Percentiles rank a stretch among this genome's conserved stretches.
Evolutionary conservation across 2,329 filamentous ascomycete species (phyloP).

Genomic region (Colletotrichum siamense): DNA sequence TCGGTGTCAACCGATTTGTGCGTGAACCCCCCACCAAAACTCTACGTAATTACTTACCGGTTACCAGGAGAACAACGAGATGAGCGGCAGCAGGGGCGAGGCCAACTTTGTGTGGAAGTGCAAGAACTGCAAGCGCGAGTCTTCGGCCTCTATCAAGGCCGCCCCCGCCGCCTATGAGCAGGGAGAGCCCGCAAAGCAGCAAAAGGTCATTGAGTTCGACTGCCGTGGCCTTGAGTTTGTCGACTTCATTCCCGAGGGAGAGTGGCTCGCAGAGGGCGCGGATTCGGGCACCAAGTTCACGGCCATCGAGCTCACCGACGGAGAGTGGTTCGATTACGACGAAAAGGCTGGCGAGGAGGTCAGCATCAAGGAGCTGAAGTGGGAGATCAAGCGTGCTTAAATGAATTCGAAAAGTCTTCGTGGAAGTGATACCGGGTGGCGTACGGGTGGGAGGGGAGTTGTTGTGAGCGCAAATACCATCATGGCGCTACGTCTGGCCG

Average conservation of each 20-base stretch:
- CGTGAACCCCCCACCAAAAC: conserved; percentile 33
- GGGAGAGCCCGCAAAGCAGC: conserved; percentile 72
- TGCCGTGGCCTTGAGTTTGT: conserved; percentile 92
- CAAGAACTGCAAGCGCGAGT: conserved; percentile 96
- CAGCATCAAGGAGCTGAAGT: conserved; percentile 87
- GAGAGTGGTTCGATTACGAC: conserved; percentile 98
- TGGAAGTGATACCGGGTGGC: conserved; percentile 13
- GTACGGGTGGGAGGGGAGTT: background rate
- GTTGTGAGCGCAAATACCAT: background rate
- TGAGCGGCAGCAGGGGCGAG: conserved; percentile 91
- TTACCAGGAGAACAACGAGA: conserved; percentile 81
- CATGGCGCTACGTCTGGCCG: background rate
- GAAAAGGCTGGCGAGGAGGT: conserved; percentile 93
- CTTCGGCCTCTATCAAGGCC: conserved; percentile 82
- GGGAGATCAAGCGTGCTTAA: conserved; percentile 80
- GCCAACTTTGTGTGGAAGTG: conserved; percentile 99
- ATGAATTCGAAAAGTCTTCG: background rate
- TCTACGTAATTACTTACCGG: background rate
- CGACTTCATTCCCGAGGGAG: conserved; percentile 91
- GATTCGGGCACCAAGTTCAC: conserved; percentile 85
- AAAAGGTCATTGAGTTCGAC: conserved; percentile 89
- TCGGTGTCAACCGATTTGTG: conserved; percentile 90
- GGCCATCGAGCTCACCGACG: conserved; percentile 82
- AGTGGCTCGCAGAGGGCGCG: conserved; percentile 84
- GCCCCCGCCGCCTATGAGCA: conserved; percentile 76